phyloP scores from a whole-genome alignment of 2,329 filamentous ascomycete species.

The Blastomyces percursus region DNA sequence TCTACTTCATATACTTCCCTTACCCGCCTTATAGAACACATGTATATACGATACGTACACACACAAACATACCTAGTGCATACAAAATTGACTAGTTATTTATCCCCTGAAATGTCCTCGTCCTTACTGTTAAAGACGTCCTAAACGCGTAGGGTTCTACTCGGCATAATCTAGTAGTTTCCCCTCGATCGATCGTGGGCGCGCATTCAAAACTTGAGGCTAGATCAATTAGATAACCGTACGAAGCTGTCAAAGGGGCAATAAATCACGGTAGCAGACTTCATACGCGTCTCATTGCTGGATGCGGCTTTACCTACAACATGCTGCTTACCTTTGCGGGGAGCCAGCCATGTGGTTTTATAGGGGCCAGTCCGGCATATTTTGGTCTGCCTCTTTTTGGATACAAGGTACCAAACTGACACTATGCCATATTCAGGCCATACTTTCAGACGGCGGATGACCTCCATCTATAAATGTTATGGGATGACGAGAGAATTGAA shows the following conservation, averaged over 20 bases:
- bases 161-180: no score
- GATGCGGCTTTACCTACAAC: not conserved
- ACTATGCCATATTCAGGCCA: no score
- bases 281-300: not conserved
- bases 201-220: no score
- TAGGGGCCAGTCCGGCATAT: not conserved
- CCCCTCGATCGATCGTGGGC: no score
- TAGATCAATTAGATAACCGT: no score
- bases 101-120: not conserved
- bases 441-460: no score
- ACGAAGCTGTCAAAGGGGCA: no score
- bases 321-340: not conserved
- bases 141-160: no score
- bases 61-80: not conserved
- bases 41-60: not conserved
- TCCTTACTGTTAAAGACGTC: not conserved
- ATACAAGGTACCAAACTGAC: no score
- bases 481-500: no score
- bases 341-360: not conserved
- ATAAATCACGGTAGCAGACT: no score
- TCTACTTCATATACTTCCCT: not conserved
- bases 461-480: no score
- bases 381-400: not conserved
- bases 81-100: not conserved
- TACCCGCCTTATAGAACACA: not conserved